A percentile compares a stretch with the other conserved stretches of the same genome.
These are phyloP conservation scores for Cryphonectria nitschkei DNA, from an alignment of 2,329 filamentous ascomycete genomes.

Conservation along the genomic window DNA sequence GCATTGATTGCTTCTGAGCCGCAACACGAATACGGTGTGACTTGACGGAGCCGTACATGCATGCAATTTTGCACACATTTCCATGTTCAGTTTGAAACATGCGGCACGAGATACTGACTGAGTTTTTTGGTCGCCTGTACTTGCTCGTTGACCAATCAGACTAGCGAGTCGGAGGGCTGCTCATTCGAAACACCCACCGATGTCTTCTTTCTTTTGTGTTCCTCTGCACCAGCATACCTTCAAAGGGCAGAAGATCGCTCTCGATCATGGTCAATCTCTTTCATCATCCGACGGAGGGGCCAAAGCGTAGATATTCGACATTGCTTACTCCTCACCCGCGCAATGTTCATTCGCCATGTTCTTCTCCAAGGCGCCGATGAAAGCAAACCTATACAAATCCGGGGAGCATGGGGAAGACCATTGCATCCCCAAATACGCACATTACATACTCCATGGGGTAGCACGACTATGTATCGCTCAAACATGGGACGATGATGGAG, in stretches of 20 bases:
- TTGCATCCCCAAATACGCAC: not conserved
- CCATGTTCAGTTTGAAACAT: not conserved
- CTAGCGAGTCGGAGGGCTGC: too few relatives aligned
- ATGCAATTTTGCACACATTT: not conserved
- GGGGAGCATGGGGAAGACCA: not conserved
- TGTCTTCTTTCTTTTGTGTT: not conserved
- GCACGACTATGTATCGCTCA: not conserved
- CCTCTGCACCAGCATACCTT: not conserved
- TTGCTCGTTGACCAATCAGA: not conserved
- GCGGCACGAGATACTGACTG: not conserved
- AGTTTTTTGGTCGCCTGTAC: not conserved
- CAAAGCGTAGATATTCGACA: not conserved
- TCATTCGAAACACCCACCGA: not conserved
- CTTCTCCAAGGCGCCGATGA: not conserved
- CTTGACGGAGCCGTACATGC: not conserved
- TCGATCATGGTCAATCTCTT: not conserved
- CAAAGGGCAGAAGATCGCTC: not conserved
- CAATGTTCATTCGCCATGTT: not conserved
- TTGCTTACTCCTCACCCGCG: not conserved
- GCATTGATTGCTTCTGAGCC: not conserved
- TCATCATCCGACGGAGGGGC: not conserved
- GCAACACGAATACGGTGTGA: not conserved
- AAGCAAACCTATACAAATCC: not conserved
- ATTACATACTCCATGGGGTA: not conserved
- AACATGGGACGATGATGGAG: conserved; percentile 7